Base-by-base conservation (phyloP, 140 eudicot species). In the Oenanthe javanica region DNA sequence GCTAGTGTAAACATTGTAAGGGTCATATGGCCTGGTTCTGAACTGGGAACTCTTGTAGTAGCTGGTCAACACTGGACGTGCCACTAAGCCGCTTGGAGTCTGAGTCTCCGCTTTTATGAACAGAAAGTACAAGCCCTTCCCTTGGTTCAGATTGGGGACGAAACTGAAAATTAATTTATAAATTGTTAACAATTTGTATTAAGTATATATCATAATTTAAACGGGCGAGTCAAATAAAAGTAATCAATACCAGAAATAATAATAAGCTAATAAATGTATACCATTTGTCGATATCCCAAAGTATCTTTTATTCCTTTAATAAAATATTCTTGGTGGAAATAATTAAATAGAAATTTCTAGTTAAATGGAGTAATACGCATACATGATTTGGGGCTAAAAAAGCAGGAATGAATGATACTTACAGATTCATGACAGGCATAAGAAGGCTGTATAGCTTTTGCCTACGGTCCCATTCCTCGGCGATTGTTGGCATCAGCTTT, bases 31-130 rank as follows among this genome's bases (percentile, higher is more conserved):
- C 47, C 96, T 82, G 83, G 77, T 90, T 84, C 86, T 90, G 90
- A 93, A 91, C 67, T 87, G 91, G 16, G 89, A 86, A 78, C 94
- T 89, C 36, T 89, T 93, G 91, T 93, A 91, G 90, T 92, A 92
- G 82, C 97, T 92, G 36, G 97, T 93, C n/a, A 93, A 82, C 19
- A 93, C 96, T 1, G 97, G 96, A 2, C 97, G 94, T 31, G 97
- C 97, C 19, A 89, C 86, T 23, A 92, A 84, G 49, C 97, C 97
- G 19, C 96, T 85, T 6, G 91, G 97, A 66, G 97, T 92, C 81
- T 86, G 89, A 1, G 92, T 51, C 61, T 93, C 94, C 6, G 97
- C 92, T 82, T 93, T 93, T 18, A 93, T 81, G 83, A 93, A 93
- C 12, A 87, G 83, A 47, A 93, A 93, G 88, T 93, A 93, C 31